These are phyloP conservation scores for Suillus brevipes DNA, from an alignment of 768 basidiomycete genomes.

Conservation along the genomic window DNA sequence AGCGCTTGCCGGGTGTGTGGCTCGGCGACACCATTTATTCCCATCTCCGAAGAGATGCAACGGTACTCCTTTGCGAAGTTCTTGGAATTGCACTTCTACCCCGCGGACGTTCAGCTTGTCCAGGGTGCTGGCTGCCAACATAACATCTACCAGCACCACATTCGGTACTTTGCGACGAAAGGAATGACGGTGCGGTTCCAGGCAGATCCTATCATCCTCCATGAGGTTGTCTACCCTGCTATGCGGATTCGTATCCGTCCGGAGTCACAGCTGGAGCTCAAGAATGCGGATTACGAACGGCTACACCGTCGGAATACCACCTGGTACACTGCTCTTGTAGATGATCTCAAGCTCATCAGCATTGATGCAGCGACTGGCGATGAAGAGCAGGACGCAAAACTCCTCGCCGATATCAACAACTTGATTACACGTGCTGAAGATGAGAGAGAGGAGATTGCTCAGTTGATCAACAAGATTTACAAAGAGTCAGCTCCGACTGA, in stretches of 20 bases:
- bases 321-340: constrained; percentile 77
- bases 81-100: constrained; percentile 94
- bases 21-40: constrained; percentile 83
- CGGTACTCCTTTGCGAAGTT: constrained; percentile 95
- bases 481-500: constrained; percentile 78
- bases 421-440: constrained; percentile 73
- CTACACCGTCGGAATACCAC: constrained; percentile 67
- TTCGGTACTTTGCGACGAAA: constrained; percentile 84
- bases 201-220: constrained; percentile 76
- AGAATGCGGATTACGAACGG: constrained; percentile 86
- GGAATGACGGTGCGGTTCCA: constrained; percentile 89
- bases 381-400: constrained; percentile 62
- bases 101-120: constrained; percentile 80
- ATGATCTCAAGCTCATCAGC: constrained; percentile 73
- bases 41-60: constrained; percentile 89
- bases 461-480: constrained; percentile 77
- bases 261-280: constrained; percentile 85
- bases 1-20: constrained; percentile 80
- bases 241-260: constrained; percentile 83
- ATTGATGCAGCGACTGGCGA: constrained; percentile 82
- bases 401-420: constrained; percentile 61
- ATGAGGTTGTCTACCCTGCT: constrained; percentile 88
- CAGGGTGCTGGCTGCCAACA: constrained; percentile 90
- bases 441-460: constrained; percentile 71
- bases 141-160: constrained; percentile 91